Percentiles rank a stretch among this genome's conserved stretches.
Conservation (phyloP, 139 green algal genomes). For the Chlamydomonas incerta region DNA sequence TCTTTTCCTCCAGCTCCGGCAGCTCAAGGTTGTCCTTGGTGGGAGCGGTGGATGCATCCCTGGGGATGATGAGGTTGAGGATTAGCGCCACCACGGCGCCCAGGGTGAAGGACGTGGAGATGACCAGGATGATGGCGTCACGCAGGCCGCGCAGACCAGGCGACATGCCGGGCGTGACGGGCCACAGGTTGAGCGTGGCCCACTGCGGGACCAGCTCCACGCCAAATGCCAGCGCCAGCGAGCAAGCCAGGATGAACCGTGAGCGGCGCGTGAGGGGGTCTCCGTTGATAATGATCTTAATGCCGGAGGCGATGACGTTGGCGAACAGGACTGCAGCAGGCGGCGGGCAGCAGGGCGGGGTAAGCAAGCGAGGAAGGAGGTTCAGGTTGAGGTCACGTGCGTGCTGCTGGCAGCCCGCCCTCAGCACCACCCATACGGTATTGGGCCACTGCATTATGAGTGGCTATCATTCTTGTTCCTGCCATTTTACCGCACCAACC, state of each 20-base stretch:
- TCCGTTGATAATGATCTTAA: slow-evolving; percentile 66
- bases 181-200: slow-evolving; percentile 63
- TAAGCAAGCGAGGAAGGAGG: no score
- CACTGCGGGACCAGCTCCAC: slow-evolving; percentile 61
- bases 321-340: no score
- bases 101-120: slow-evolving; percentile 51
- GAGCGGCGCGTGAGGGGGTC: slow-evolving; percentile 62
- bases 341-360: no score
- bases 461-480: no score
- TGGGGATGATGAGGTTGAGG: slow-evolving; percentile 57
- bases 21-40: neutral
- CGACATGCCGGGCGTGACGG: slow-evolving; percentile 17
- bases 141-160: slow-evolving; percentile 38
- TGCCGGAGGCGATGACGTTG: slow-evolving; percentile 65
- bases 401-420: no score
- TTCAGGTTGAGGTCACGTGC: no score
- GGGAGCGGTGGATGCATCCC: neutral
- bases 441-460: no score
- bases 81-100: slow-evolving; percentile 45
- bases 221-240: slow-evolving; percentile 62
- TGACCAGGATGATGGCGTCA: slow-evolving; percentile 35
- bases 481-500: no score
- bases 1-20: no score
- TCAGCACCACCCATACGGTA: no score
- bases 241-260: slow-evolving; percentile 72